phyloP scores from a whole-genome alignment of 2,329 filamentous ascomycete genomes.

The Curvularia sp. region DNA sequence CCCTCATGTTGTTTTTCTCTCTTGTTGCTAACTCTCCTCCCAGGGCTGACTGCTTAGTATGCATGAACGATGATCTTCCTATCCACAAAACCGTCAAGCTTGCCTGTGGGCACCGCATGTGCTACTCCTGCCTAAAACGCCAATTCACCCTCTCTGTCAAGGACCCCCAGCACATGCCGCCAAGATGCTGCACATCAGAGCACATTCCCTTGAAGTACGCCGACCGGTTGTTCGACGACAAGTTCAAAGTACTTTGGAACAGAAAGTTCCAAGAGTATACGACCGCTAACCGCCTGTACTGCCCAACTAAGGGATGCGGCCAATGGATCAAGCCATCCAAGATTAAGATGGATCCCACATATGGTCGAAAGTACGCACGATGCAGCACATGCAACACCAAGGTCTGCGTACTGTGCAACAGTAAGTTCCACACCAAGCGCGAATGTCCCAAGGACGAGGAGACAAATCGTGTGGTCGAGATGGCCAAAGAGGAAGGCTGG shows the following conservation, averaged over 20 bases:
- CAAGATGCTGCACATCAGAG: conserved; percentile 76
- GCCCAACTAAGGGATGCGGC: conserved; percentile 74
- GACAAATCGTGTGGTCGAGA: conserved; percentile 67
- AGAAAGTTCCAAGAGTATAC: conserved; percentile 79
- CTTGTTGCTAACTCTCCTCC: conserved; percentile 20
- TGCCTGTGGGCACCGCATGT: conserved; percentile 82
- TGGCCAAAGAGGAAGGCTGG: conserved; percentile 74
- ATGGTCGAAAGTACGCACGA: conserved; percentile 68
- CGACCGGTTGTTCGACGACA: conserved; percentile 73
- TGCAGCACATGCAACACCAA: conserved; percentile 76
- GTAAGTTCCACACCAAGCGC: conserved; percentile 70
- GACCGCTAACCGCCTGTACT: conserved; percentile 78
- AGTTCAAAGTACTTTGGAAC: conserved; percentile 83
- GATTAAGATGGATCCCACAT: conserved; percentile 63
- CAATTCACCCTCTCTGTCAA: conserved; percentile 77
- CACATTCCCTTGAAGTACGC: conserved; percentile 79
- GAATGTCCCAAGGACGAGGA: conserved; percentile 78
- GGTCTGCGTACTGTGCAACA: conserved; percentile 76
- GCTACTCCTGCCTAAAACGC: conserved; percentile 75
- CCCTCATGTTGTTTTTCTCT: neutral
- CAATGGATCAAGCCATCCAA: conserved; percentile 79
- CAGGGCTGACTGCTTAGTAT: conserved; percentile 76
- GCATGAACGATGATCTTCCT: conserved; percentile 71
- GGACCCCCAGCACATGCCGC: conserved; percentile 84
- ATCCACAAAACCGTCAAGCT: conserved; percentile 71